A percentile compares a stretch with the other conserved stretches of the same genome.
Evolutionary conservation across 2,329 filamentous ascomycete genomes (phyloP).

Genomic region (Chrysoporthe deuterocubensis): DNA sequence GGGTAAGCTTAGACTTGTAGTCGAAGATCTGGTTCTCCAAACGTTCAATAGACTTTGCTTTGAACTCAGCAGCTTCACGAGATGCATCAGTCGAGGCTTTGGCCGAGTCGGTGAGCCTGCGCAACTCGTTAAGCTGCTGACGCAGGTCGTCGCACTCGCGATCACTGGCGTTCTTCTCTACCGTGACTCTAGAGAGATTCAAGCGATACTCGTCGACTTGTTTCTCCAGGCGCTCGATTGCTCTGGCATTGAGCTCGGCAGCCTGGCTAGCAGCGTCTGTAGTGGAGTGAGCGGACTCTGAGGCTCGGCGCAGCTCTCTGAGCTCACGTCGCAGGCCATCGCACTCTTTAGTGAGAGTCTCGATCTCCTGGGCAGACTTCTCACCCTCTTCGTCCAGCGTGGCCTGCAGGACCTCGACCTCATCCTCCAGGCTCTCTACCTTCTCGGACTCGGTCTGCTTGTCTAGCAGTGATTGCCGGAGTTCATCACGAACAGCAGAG

Average conservation of each 20-base stretch:
- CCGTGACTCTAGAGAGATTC: conserved; percentile 68
- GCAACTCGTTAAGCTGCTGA: conserved; percentile 46
- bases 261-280: conserved; percentile 39
- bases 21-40: conserved; percentile 63
- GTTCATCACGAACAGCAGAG: conserved; percentile 67
- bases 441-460: conserved; percentile 67
- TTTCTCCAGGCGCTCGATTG: conserved; percentile 56
- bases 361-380: conserved; percentile 54
- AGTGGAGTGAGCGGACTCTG: conserved; percentile 37
- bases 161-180: conserved; percentile 49
- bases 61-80: conserved; percentile 41
- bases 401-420: conserved; percentile 73
- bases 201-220: conserved; percentile 65
- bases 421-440: conserved; percentile 71
- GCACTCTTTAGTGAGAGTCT: conserved; percentile 50
- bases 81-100: conserved; percentile 38
- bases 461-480: conserved; percentile 69
- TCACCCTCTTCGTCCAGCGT: conserved; percentile 68
- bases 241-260: conserved; percentile 43
- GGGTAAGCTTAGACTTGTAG: conserved; percentile 59
- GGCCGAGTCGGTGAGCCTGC: conserved; percentile 35
- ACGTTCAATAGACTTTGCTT: conserved; percentile 51
- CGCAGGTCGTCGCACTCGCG: conserved; percentile 50
- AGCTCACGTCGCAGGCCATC: conserved; percentile 51
- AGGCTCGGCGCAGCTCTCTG: conserved; percentile 35